Conservation (phyloP, 345 rosid genomes). For the Nephelium lappaceum region DNA sequence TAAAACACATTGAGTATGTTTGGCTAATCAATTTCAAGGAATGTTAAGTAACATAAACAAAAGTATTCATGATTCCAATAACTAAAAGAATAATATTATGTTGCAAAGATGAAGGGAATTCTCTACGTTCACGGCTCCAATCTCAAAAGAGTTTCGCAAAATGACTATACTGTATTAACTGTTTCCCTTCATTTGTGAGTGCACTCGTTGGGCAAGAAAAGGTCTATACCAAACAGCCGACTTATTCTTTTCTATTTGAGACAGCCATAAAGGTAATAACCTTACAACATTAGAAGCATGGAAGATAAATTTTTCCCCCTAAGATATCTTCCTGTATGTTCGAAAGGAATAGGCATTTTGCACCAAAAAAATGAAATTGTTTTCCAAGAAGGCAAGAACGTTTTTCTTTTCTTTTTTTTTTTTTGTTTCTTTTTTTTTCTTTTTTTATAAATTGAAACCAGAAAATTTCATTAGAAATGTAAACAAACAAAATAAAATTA, state of each 20-base stretch:
- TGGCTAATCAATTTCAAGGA: slow-evolving; percentile 1
- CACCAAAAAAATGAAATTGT: too few relatives aligned
- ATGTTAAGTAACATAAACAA: not conserved
- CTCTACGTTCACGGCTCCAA: not conserved
- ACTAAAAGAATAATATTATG: not conserved
- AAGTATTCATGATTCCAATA: not conserved
- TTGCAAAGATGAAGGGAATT: not conserved
- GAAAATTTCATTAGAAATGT: too few relatives aligned
- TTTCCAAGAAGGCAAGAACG: too few relatives aligned
- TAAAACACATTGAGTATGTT: not conserved
- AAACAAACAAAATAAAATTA: too few relatives aligned
- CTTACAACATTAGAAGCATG: not conserved
- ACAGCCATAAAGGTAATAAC: not conserved
- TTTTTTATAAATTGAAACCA: too few relatives aligned
- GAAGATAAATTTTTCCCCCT: not conserved
- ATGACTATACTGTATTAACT: not conserved
- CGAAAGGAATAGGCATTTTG: too few relatives aligned
- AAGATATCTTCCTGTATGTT: not conserved
- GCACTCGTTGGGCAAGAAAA: not conserved
- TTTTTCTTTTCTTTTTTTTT: too few relatives aligned
- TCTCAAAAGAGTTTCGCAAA: not conserved
- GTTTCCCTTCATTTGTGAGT: not conserved
- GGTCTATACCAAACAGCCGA: not conserved
- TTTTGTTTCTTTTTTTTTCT: too few relatives aligned
- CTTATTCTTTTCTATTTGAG: not conserved